Conservation (phyloP, 2,329 filamentous ascomycete genomes). For the Piedraia hortae region DNA sequence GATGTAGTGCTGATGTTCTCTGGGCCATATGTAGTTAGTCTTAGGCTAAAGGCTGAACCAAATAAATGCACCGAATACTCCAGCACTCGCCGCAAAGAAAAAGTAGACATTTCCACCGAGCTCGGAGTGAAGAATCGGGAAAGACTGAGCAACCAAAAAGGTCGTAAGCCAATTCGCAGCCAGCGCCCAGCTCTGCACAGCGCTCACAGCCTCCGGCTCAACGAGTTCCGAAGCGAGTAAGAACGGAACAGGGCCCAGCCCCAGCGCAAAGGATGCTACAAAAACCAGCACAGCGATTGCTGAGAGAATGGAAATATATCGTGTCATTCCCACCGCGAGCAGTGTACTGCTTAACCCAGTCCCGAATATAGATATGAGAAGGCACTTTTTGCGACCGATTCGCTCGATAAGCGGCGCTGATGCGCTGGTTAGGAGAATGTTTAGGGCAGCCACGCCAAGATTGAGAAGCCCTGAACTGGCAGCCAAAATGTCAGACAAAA, state of each 20-base stretch:
- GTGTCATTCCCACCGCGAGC: conserved; percentile 55
- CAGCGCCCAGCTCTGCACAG: conserved; percentile 68
- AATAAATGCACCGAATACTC: conserved; percentile 40
- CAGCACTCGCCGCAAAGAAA: conserved; percentile 55
- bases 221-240: conserved; percentile 82
- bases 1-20: no score
- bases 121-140: conserved; percentile 57
- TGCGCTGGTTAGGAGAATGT: conserved; percentile 53
- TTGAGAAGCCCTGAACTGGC: conserved; percentile 61
- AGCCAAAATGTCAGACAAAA: conserved; percentile 56
- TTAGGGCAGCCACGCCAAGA: conserved; percentile 63
- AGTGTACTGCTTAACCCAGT: conserved; percentile 57
- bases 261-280: conserved; percentile 69
- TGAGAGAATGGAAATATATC: conserved; percentile 43
- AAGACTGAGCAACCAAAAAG: conserved; percentile 81
- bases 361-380: conserved; percentile 56
- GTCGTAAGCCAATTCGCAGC: conserved; percentile 75
- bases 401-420: conserved; percentile 69
- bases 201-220: conserved; percentile 66
- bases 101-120: conserved; percentile 76
- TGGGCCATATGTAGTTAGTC: no score
- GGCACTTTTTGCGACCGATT: conserved; percentile 62
- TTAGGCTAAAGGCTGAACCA: no score
- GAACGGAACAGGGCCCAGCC: conserved; percentile 80
- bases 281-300: conserved; percentile 62